Percentiles rank a stretch among this genome's conserved stretches.
Conservation (phyloP, 164 flowering plant species). For the Macadamia integrifolia region DNA sequence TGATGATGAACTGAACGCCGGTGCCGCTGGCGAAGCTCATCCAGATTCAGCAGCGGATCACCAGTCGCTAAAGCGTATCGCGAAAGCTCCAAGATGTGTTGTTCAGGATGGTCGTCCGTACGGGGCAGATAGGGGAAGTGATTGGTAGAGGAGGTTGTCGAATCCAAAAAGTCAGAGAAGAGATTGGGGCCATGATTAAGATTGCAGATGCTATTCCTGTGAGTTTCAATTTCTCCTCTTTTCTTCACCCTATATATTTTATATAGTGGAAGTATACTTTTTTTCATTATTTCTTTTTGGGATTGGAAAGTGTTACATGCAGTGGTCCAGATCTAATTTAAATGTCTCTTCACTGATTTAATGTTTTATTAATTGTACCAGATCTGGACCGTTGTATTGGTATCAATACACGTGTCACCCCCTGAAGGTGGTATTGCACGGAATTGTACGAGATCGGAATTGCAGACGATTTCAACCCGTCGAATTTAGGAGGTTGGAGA, state of each 20-base stretch:
- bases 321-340: no score
- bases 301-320: no score
- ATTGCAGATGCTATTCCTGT: constrained; percentile 81
- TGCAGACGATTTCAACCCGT: no score
- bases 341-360: no score
- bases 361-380: no score
- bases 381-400: no score
- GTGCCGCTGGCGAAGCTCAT: background rate
- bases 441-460: no score
- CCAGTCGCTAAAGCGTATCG: constrained; percentile 40
- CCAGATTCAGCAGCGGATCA: constrained; percentile 10
- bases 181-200: constrained; percentile 66
- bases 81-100: constrained; percentile 41
- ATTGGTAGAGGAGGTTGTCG: constrained; percentile 69
- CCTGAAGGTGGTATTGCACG: no score
- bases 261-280: no score
- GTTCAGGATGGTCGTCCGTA: constrained; percentile 70
- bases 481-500: no score
- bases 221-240: constrained; percentile 12
- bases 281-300: background rate
- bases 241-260: background rate
- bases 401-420: no score
- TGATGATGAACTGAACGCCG: constrained; percentile 16
- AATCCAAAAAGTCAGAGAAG: constrained; percentile 75
- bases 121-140: constrained; percentile 78